Conservation (phyloP, 768 basidiomycete genomes). For the Pluteus cervinus region DNA sequence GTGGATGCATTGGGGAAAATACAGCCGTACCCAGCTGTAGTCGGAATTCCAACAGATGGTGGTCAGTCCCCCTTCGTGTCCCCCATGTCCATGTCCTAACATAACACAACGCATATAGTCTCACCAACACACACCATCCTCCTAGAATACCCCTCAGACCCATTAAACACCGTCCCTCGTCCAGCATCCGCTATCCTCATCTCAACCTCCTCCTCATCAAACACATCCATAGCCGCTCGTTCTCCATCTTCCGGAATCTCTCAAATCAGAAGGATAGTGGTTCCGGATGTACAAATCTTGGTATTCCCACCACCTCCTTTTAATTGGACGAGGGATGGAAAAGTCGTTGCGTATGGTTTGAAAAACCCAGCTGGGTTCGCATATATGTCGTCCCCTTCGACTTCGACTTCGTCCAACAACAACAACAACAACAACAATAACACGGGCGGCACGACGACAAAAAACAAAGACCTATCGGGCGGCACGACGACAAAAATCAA, state of each 20-base stretch:
- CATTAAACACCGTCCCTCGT: slow-evolving; percentile 6
- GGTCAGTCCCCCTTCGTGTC: not conserved
- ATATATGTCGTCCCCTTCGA: too few relatives aligned
- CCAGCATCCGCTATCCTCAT: too few relatives aligned
- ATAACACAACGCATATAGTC: too few relatives aligned
- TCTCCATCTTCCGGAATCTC: slow-evolving; percentile 17
- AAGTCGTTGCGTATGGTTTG: slow-evolving; percentile 35
- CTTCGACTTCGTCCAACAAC: too few relatives aligned
- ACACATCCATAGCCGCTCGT: slow-evolving; percentile 35
- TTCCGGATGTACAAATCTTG: not conserved
- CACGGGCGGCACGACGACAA: too few relatives aligned
- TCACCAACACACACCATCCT: slow-evolving; percentile 36
- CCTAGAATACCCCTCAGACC: slow-evolving; percentile 21
- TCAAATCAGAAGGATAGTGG: not conserved
- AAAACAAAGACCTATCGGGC: too few relatives aligned
- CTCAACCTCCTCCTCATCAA: too few relatives aligned
- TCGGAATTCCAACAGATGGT: not conserved
- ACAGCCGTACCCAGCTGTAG: too few relatives aligned
- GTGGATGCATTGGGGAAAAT: not conserved
- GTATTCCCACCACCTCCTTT: not conserved
- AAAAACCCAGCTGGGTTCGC: slow-evolving; percentile 40
- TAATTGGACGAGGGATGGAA: slow-evolving; percentile 22
- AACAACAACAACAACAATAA: too few relatives aligned
- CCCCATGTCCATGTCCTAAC: too few relatives aligned
- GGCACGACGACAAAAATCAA: too few relatives aligned